Evolutionary conservation across 352 stramenopile species (phyloP).

Genomic region (Globisporangium camurandrum): DNA sequence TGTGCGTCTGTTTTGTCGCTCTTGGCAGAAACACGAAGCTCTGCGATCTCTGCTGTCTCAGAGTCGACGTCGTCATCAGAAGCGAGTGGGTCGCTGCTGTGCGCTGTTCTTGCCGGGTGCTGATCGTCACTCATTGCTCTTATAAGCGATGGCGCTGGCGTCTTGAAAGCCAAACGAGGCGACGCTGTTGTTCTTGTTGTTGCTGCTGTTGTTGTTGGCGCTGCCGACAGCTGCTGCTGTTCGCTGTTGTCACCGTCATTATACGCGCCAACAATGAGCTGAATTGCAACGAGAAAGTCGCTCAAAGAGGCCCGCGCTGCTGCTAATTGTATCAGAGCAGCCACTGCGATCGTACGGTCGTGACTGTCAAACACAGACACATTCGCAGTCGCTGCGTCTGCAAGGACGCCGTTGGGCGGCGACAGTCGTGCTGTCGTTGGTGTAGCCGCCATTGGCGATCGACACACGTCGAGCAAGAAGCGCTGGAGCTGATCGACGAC

Average conservation of each 20-base stretch:
- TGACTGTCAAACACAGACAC: constrained; percentile 24
- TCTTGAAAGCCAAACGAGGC: constrained; percentile 15
- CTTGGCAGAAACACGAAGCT: background rate
- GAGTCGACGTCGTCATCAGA: background rate
- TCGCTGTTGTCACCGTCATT: constrained; percentile 21
- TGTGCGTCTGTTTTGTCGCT: constrained; percentile 1
- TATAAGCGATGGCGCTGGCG: constrained; percentile 21
- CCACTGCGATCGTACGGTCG: constrained; percentile 42
- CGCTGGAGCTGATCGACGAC: constrained; percentile 34
- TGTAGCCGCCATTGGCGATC: constrained; percentile 11
- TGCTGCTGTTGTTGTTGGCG: no score
- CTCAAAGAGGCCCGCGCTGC: constrained; percentile 36
- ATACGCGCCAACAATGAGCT: constrained; percentile 38
- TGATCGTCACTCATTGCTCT: constrained; percentile 3
- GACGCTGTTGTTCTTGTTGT: no score
- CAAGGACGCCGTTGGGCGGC: constrained; percentile 21
- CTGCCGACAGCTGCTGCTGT: background rate
- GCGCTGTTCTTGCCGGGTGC: background rate
- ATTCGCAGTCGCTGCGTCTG: no score
- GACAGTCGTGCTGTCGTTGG: constrained; percentile 8
- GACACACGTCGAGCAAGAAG: constrained; percentile 39
- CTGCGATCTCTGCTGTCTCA: constrained; percentile 1
- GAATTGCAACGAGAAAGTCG: constrained; percentile 49
- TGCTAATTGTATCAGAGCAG: constrained; percentile 46
- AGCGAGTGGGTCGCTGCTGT: background rate